Conservation (phyloP, 345 rosid genomes). For the Orychophragmus violaceus region DNA sequence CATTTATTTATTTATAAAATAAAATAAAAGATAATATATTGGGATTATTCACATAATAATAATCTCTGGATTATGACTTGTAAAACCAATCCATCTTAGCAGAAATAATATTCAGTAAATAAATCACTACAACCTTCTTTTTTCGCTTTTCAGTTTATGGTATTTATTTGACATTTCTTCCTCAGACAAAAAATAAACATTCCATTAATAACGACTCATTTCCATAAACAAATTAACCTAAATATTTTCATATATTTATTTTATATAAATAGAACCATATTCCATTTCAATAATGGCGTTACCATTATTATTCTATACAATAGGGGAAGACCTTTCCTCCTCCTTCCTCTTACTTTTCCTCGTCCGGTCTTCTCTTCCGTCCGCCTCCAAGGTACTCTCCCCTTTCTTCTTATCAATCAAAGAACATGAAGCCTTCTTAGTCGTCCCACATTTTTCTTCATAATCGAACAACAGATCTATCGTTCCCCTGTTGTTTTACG, state of each 20-base stretch:
- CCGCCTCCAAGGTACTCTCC: slow-evolving; percentile 16
- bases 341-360: not conserved
- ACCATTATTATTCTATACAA: not conserved
- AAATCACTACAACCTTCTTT: too few relatives aligned
- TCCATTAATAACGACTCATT: too few relatives aligned
- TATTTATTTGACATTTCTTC: too few relatives aligned
- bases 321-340: not conserved
- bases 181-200: too few relatives aligned
- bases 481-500: not conserved
- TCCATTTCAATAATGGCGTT: slow-evolving; percentile 1
- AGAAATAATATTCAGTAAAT: too few relatives aligned
- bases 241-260: not conserved
- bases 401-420: not conserved
- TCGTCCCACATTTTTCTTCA: not conserved
- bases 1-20: too few relatives aligned
- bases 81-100: too few relatives aligned
- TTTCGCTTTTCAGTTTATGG: too few relatives aligned
- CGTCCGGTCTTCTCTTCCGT: slow-evolving; percentile 19
- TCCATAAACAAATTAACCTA: not conserved
- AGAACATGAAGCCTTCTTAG: not conserved
- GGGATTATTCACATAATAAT: not conserved
- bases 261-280: slow-evolving; percentile 16
- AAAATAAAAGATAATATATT: too few relatives aligned
- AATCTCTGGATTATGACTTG: too few relatives aligned
- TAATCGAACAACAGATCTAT: slow-evolving; percentile 18